These are phyloP conservation scores for Kodamaea restingae DNA, from an alignment of 805 yeast species.

Conservation along the genomic window DNA sequence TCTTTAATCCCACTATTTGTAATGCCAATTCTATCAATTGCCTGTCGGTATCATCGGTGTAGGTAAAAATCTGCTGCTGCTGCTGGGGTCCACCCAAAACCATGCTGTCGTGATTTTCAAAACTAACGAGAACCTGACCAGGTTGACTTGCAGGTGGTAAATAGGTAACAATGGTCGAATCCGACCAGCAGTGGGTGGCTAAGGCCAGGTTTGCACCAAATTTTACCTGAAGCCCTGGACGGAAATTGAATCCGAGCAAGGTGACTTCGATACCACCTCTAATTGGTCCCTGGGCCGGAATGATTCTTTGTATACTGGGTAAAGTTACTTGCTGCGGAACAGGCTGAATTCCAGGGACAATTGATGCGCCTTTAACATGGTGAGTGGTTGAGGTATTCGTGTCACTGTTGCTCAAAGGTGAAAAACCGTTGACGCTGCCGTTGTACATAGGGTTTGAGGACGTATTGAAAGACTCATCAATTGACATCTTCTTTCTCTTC, in stretches of 20 bases:
- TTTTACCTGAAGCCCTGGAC: conserved; percentile 74
- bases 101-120: conserved; percentile 48
- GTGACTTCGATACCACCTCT: conserved; percentile 97
- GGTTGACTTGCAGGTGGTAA: conserved; percentile 87
- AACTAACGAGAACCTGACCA: conserved; percentile 90
- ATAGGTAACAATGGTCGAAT: conserved; percentile 86
- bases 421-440: conserved; percentile 37
- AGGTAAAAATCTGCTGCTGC: conserved; percentile 69
- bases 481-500: conserved; percentile 48
- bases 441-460: conserved; percentile 37
- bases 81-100: conserved; percentile 29
- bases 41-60: conserved; percentile 91
- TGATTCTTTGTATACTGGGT: conserved; percentile 77
- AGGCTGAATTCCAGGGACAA: conserved; percentile 14
- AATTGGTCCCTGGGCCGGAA: conserved; percentile 93
- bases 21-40: conserved; percentile 92
- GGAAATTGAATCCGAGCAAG: conserved; percentile 79
- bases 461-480: conserved; percentile 39
- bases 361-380: conserved; percentile 7
- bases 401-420: conserved; percentile 46
- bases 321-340: conserved; percentile 13
- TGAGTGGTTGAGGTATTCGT: conserved; percentile 29
- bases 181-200: conserved; percentile 95
- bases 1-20: conserved; percentile 93
- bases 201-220: conserved; percentile 79